Percentiles rank a stretch among this genome's conserved stretches.
phyloP scores from a whole-genome alignment of 2,329 filamentous ascomycete genomes.

The Amauroascus verrucosus region DNA sequence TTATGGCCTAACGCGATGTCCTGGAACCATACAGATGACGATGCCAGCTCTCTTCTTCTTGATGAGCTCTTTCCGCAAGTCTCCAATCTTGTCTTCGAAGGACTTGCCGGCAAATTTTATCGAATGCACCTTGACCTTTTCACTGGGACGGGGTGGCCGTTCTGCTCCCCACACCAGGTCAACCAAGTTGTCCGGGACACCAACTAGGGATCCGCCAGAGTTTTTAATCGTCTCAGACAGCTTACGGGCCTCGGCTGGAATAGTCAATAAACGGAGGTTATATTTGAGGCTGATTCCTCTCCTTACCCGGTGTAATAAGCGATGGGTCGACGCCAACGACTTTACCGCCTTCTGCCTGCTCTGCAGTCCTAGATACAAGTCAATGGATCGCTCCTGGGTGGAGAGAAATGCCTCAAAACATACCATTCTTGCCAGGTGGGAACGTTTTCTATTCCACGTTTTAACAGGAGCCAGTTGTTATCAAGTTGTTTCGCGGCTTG shows the following conservation, averaged over 20 bases:
- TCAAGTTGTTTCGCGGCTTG: slow-evolving; percentile 88
- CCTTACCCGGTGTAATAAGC: slow-evolving; percentile 59
- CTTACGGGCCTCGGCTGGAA: slow-evolving; percentile 55
- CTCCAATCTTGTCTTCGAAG: slow-evolving; percentile 70
- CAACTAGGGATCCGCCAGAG: slow-evolving; percentile 64
- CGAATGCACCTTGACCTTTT: slow-evolving; percentile 62
- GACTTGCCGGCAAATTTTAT: slow-evolving; percentile 70
- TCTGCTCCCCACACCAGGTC: slow-evolving; percentile 75
- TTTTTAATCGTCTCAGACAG: slow-evolving; percentile 78
- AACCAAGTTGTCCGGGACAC: slow-evolving; percentile 73
- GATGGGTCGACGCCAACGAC: slow-evolving; percentile 83
- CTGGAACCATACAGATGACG: slow-evolving; percentile 53
- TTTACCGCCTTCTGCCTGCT: slow-evolving; percentile 78
- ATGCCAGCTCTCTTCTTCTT: slow-evolving; percentile 84
- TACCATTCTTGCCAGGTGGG: slow-evolving; percentile 98
- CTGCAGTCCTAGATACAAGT: slow-evolving; percentile 47
- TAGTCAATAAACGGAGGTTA: not conserved
- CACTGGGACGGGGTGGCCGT: slow-evolving; percentile 62
- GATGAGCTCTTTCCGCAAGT: slow-evolving; percentile 79
- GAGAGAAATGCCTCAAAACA: slow-evolving; percentile 3
- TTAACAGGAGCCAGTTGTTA: slow-evolving; percentile 79
- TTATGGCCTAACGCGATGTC: not conserved
- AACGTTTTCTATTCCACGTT: slow-evolving; percentile 85
- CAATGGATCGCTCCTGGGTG: slow-evolving; percentile 5
- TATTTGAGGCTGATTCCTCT: slow-evolving; percentile 11